These are phyloP conservation scores for Bolboschoenus planiculmis DNA, from an alignment of 176 grass and related monocot species.

Conservation along the genomic window DNA sequence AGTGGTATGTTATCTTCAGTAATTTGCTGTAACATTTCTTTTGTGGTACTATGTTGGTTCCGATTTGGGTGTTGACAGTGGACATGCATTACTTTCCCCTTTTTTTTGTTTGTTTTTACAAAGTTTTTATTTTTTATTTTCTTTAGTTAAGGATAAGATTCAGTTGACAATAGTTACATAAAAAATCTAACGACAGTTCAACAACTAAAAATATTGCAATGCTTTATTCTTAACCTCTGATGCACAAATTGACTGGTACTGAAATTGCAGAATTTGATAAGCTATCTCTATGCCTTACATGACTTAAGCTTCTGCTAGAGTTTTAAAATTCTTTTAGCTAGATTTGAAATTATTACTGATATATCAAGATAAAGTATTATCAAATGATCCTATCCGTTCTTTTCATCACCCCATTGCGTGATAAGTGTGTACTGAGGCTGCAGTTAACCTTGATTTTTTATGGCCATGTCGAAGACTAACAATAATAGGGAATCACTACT, in stretches of 20 bases:
- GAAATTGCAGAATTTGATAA: background rate
- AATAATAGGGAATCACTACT: background rate
- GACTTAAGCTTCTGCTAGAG: background rate
- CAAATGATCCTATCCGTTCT: background rate
- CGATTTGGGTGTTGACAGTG: background rate
- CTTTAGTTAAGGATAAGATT: background rate
- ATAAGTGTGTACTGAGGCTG: background rate
- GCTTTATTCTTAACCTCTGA: background rate
- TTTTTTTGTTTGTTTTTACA: background rate
- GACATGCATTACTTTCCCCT: background rate
- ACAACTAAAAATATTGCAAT: background rate
- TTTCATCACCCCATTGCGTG: background rate
- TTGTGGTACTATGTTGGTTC: background rate
- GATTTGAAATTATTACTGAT: background rate
- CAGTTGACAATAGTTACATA: background rate
- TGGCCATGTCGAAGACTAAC: background rate
- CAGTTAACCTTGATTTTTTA: background rate
- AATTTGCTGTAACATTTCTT: slow-evolving; percentile 15
- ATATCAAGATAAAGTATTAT: background rate
- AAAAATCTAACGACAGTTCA: background rate
- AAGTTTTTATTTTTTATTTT: background rate
- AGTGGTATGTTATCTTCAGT: slow-evolving; percentile 59
- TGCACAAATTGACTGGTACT: background rate
- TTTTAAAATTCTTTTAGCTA: background rate
- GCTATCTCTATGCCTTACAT: background rate